Base-by-base conservation (phyloP, 495 filamentous ascomycete species). In the Penicillium chermesinum region DNA sequence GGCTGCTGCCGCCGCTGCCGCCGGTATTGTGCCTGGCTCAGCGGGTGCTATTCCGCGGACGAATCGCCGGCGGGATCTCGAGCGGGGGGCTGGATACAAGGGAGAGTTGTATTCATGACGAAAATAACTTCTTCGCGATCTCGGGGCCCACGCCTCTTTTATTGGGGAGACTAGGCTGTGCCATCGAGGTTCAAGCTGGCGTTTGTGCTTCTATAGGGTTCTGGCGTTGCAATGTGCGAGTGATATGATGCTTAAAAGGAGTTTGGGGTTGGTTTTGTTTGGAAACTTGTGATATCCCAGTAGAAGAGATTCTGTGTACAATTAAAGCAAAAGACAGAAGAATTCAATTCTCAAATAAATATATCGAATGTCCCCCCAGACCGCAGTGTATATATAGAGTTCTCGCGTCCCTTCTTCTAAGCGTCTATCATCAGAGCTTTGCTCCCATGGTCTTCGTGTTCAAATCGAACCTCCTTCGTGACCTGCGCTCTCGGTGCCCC, bases 91-190 rank as follows among this genome's bases (percentile, higher is more conserved):
- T 40, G 74, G 71, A 8, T 56, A 56, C 34, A 60, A 55, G 25
- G 73, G 71, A 7, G 73, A 77, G 52, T 50, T 76, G 49, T 74
- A 64, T 52, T 61, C 64, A 55, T 63, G 22, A 46, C n/a, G n/a
- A n/a, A n/a, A n/a, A n/a, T n/a, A 17, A 20, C n/a, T 27, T n/a
- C 10, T 10, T 5, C 4, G 10, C 25, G 5, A 30, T 10, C 4
- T 30, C 25, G 25, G 25, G 5, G 10, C 25, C 10, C 25, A 5
- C 10, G 5, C 4, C 5, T 30, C 5, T 30, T 10, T 30, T 10
- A 10, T 30, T 30, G 4, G 10, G 10, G 10, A 5, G 25, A 4
- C 5, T 10, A 10, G 25, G 25, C 25, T 30, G 25, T 4, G 10
- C 10, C 25, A 30, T 27, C 39, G 12, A 33, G 17, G 8, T 14